These are phyloP conservation scores for Phytophthora syringae DNA, from an alignment of 352 stramenopile genomes.

Conservation along the genomic window DNA sequence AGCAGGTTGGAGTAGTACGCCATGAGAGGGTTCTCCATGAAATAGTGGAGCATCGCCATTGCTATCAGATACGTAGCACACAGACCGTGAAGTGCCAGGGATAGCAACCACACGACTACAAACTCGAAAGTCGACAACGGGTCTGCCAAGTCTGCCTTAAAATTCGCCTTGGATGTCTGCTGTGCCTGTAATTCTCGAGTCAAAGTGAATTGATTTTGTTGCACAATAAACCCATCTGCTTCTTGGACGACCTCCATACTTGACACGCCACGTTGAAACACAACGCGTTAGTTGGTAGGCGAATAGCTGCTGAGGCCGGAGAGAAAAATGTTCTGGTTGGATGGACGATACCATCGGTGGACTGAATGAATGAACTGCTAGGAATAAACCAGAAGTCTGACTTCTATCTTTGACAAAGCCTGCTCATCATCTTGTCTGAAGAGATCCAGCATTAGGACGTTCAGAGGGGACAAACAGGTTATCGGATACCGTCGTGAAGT, in stretches of 20 bases:
- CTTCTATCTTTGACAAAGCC: no score
- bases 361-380: no score
- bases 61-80: slow-evolving; percentile 29
- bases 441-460: no score
- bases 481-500: no score
- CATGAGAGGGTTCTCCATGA: slow-evolving; percentile 50
- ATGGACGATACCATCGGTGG: no score
- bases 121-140: slow-evolving; percentile 11
- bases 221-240: neutral
- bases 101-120: slow-evolving; percentile 24
- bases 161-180: neutral
- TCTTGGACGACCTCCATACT: neutral
- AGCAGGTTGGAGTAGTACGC: slow-evolving; percentile 56
- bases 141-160: neutral
- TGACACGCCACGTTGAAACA: neutral
- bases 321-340: no score
- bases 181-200: neutral
- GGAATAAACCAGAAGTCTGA: no score
- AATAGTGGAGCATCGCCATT: slow-evolving; percentile 34
- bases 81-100: slow-evolving; percentile 22
- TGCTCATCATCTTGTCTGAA: no score
- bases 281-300: no score
- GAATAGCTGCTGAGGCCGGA: no score
- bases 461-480: no score
- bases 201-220: neutral